phyloP scores from a whole-genome alignment of 1,284 basidiomycete genomes.

The Apiotrichum veenhuisii region DNA sequence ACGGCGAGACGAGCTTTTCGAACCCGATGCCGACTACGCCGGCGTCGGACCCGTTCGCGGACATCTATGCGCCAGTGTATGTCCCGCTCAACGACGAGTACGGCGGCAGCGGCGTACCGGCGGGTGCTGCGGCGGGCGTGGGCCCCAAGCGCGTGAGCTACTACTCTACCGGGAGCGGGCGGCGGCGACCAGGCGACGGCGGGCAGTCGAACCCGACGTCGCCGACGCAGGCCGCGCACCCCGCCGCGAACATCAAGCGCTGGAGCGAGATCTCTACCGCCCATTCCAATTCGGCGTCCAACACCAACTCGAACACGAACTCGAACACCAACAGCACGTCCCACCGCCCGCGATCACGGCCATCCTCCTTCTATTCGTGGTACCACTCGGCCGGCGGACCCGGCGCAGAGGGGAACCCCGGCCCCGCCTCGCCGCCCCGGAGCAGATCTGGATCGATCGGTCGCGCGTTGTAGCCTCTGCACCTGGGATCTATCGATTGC shows the following conservation, averaged over 20 bases:
- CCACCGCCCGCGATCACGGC: not conserved
- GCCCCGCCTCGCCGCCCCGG: not conserved
- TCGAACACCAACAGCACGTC: not conserved
- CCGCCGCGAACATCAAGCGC: too few relatives aligned
- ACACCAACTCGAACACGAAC: not conserved
- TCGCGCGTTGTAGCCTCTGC: not conserved
- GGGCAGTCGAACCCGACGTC: too few relatives aligned
- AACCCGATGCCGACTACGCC: not conserved
- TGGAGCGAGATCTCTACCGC: too few relatives aligned
- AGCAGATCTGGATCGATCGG: not conserved
- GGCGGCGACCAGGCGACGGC: too few relatives aligned
- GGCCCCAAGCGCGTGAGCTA: not conserved
- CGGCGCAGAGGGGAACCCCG: not conserved
- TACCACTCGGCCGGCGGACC: not conserved
- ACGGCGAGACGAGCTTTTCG: not conserved
- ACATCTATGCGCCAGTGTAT: not conserved
- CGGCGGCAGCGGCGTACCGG: too few relatives aligned
- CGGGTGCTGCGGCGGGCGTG: too few relatives aligned
- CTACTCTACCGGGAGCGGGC: not conserved
- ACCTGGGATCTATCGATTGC: too few relatives aligned
- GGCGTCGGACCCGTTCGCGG: not conserved
- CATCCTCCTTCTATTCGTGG: slow-evolving; percentile 4
- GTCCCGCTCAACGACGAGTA: not conserved
- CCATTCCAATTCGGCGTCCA: too few relatives aligned
- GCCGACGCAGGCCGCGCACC: too few relatives aligned